Base-by-base conservation (phyloP, 352 stramenopile species). In the Pythium periplocum region DNA sequence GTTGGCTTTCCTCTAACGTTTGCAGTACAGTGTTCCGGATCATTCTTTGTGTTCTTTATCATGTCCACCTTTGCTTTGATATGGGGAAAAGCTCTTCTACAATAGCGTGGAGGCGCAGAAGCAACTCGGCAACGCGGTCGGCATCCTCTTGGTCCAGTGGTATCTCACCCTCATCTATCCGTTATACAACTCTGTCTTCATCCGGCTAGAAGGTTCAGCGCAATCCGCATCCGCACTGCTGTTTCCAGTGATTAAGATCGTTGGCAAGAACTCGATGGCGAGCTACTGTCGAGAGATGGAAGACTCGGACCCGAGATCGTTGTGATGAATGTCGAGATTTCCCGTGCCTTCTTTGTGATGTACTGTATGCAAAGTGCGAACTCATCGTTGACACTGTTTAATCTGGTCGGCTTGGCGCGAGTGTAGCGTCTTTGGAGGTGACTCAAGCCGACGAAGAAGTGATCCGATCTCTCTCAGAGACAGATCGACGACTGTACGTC, bases 321-420 rank as follows among this genome's bases (percentile, higher is more conserved):
- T 7, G 53, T 75, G 5, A 26, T 26, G 17, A 26, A 26, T 26
- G 17, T 26, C 17, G 17, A 26, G 17, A 26, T 26, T 26, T 26
- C 64, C 78, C 59, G 75, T 40, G 62, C 69, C 7, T 47, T 79
- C 0, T 83, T 74, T 45, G 61, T 74, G 35, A 55, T 62, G 4
- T 77, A 61, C 36, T 78, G 69, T 45, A 68, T 79, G 59, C 69
- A 82, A 34, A 78, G 62, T 32, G 60, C 73, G 0, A 61, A 48
- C 0, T 77, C 69, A 5, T 51, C 70, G 32, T 49, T 34, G 30
- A 78, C 59, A 26, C 17, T 26, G 17, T 26, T 26, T 26, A 26
- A 26, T 26, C 17, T 26, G 17, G 17, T 26, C 17, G 17, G 17
- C 17, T 26, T 26, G 17, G 17, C 17, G 17, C 17, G 17, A 26